Conservation (phyloP, 2,329 filamentous ascomycete genomes). For the Triangularia setosa region DNA sequence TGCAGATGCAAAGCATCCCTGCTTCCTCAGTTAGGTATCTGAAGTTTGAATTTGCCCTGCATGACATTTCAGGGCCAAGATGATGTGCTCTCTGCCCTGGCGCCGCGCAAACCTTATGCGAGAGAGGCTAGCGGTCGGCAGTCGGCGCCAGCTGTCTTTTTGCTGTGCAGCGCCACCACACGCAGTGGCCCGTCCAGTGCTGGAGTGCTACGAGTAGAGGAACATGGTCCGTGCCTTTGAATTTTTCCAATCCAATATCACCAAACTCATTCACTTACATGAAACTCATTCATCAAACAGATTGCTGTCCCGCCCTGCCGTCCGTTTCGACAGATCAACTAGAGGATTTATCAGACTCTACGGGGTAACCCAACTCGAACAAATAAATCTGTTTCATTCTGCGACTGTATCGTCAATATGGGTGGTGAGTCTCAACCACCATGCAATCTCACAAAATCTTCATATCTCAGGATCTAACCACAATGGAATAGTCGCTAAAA, state of each 20-base stretch:
- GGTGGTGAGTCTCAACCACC: background rate
- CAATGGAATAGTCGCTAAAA: constrained; percentile 61
- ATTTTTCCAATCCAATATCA: background rate
- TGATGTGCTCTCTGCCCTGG: background rate
- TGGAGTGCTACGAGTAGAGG: too few species aligned
- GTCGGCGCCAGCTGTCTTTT: constrained; percentile 9
- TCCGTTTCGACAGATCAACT: background rate
- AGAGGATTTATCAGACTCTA: background rate
- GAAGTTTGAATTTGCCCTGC: constrained; percentile 6
- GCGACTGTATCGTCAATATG: background rate
- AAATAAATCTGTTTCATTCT: background rate
- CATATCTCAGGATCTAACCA: constrained; percentile 15
- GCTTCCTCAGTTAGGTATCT: background rate
- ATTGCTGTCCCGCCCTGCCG: background rate
- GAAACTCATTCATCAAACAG: background rate
- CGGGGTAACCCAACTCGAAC: background rate
- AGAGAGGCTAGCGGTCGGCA: background rate
- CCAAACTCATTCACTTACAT: background rate
- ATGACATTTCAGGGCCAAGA: constrained; percentile 8
- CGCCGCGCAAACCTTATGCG: background rate
- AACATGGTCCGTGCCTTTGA: background rate
- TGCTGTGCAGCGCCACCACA: background rate
- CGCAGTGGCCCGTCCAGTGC: background rate
- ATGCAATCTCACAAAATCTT: background rate
- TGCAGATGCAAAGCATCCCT: constrained; percentile 1